Evolutionary conservation across 108 stramenopile species (phyloP).

Genomic region (Fistulifera pelliculosa): DNA sequence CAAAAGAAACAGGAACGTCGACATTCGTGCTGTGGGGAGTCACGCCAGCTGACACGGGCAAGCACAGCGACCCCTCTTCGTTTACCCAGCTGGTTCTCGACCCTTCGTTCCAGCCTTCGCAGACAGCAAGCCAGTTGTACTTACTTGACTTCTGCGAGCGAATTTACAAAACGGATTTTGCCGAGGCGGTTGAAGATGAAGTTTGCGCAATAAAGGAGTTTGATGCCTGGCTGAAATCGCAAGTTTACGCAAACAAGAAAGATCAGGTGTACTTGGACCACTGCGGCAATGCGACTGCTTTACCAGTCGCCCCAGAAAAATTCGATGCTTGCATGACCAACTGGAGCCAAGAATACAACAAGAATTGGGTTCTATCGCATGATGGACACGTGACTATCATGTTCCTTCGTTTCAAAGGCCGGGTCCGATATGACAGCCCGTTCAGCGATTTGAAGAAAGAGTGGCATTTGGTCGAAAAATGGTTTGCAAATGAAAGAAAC

Average conservation of each 20-base stretch:
- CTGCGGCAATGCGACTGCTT: slow-evolving; percentile 26
- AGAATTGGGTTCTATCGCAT: slow-evolving; percentile 11
- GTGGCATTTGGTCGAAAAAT: slow-evolving; percentile 31
- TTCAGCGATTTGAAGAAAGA: slow-evolving; percentile 26
- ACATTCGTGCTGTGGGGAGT: slow-evolving; percentile 27
- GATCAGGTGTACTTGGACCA: slow-evolving; percentile 20
- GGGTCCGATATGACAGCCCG: slow-evolving; percentile 24
- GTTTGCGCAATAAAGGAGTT: slow-evolving; percentile 42
- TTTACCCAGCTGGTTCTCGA: slow-evolving; percentile 40
- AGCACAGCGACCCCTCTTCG: slow-evolving; percentile 26
- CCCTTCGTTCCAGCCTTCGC: slow-evolving; percentile 28
- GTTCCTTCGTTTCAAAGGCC: slow-evolving; percentile 14
- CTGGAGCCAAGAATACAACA: slow-evolving; percentile 18
- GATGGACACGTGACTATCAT: slow-evolving; percentile 29
- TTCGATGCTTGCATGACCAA: slow-evolving; percentile 39
- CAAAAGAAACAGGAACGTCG: slow-evolving; percentile 20
- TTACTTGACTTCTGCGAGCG: slow-evolving; percentile 27
- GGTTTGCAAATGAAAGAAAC: slow-evolving; percentile 16
- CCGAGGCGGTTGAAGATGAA: neutral
- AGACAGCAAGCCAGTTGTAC: slow-evolving; percentile 23
- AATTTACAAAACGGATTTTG: slow-evolving; percentile 33
- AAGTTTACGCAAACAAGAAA: slow-evolving; percentile 6
- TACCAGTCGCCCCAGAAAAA: slow-evolving; percentile 27
- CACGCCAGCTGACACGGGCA: slow-evolving; percentile 34
- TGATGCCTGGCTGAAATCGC: slow-evolving; percentile 29